phyloP scores from a whole-genome alignment of 2,329 filamentous ascomycete species.

The Fusarium duplospermum region DNA sequence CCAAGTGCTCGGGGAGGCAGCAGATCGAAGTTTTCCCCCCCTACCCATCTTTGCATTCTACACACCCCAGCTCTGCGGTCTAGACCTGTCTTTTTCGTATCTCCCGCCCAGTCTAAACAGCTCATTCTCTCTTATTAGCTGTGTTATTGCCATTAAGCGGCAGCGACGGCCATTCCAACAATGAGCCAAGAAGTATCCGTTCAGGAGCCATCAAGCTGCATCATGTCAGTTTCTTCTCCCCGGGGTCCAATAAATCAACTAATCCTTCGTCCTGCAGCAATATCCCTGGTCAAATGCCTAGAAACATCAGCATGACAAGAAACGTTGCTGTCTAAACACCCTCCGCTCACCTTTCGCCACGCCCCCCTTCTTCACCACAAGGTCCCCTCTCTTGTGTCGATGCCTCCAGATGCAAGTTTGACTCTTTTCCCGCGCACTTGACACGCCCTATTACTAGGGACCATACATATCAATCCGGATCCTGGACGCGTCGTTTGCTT shows the following conservation, averaged over 20 bases:
- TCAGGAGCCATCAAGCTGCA: neutral
- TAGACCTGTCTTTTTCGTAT: conserved; percentile 1
- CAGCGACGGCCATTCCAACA: neutral
- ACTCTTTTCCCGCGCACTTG: neutral
- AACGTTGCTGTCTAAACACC: conserved; percentile 16
- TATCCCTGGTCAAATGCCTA: neutral
- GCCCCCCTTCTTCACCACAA: conserved; percentile 18
- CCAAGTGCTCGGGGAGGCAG: conserved; percentile 18
- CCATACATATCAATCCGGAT: conserved; percentile 36
- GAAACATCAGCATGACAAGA: conserved; percentile 4
- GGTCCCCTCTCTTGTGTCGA: conserved; percentile 30
- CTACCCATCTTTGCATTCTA: neutral
- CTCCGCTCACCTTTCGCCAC: conserved; percentile 9
- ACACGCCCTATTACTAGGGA: neutral
- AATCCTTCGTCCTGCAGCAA: neutral
- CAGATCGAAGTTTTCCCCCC: conserved; percentile 21
- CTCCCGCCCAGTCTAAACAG: neutral
- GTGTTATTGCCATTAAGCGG: conserved; percentile 2
- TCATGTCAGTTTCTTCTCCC: neutral
- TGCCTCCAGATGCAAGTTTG: conserved; percentile 13
- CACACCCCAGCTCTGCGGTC: conserved; percentile 12
- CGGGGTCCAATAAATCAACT: neutral
- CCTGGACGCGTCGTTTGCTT: conserved; percentile 16
- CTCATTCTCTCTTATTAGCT: neutral
- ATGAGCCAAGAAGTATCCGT: neutral